These are phyloP conservation scores for Gynostemma pentaphyllum DNA, from an alignment of 306 rosid genomes.

Conservation along the genomic window DNA sequence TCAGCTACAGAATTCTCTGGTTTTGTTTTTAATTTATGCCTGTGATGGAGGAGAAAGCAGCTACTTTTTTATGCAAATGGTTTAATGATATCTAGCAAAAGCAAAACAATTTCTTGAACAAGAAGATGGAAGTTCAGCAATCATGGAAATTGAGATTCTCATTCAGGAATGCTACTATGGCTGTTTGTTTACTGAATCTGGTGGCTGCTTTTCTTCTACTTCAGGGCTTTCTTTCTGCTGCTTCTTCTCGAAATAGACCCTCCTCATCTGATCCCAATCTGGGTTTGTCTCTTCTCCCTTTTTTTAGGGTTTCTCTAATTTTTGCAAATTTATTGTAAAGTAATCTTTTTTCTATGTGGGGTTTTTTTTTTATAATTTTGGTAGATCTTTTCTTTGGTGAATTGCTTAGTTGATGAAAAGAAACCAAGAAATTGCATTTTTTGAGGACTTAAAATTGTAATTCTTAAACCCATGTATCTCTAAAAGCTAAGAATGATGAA, in stretches of 20 bases:
- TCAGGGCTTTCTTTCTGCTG: slow-evolving; percentile 56
- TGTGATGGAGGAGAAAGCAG: not conserved
- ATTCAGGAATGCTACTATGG: slow-evolving; percentile 77
- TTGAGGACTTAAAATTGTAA: not conserved
- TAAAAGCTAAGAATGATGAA: not conserved
- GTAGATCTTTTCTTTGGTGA: not conserved
- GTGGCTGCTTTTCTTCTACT: slow-evolving; percentile 57
- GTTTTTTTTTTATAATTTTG: not conserved
- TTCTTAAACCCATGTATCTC: not conserved
- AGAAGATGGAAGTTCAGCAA: slow-evolving; percentile 66
- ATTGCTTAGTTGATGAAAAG: not conserved
- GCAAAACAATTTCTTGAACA: not conserved
- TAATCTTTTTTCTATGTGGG: not conserved
- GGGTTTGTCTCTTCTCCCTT: slow-evolving; percentile 25
- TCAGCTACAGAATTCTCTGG: not conserved
- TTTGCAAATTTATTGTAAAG: not conserved
- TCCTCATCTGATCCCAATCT: slow-evolving; percentile 24
- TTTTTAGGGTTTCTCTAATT: not conserved
- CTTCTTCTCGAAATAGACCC: slow-evolving; percentile 48
- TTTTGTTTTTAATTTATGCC: not conserved
- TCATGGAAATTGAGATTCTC: slow-evolving; percentile 62
- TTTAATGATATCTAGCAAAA: not conserved
- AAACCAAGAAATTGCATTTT: no score
- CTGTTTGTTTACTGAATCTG: slow-evolving; percentile 55
- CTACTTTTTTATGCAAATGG: not conserved